Evolutionary conservation across 345 rosid species (phyloP), one percentile per base, ranked within the genome.

Genomic region (Hibiscus trionum): DNA sequence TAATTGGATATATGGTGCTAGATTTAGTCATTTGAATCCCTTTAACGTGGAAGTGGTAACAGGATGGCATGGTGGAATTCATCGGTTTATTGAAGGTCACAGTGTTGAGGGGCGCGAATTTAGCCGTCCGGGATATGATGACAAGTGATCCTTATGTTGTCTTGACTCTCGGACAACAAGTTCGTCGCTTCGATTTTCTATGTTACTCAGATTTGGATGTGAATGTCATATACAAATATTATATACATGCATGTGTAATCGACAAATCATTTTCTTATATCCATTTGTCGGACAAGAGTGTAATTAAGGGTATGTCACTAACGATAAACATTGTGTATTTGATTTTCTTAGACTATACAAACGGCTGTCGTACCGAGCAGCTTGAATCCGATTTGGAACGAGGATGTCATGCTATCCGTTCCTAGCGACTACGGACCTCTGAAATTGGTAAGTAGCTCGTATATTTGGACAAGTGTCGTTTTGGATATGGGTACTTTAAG

Each of bases 81-180:
- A 89, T 95, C 57, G 99, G 99, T 73, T 74, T 86, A 73, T 76
- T 96, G 87, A 96, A 89, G 85, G 82, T 91, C 62, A 91, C 76
- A 75, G 81, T 91, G 65, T 78, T 83, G 73, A 88, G 86, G 61
- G 99, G 99, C 63, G 81, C 76, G 69, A 88, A 87, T 80, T 78
- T 96, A 80, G 97, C 97, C 14, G 29, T 96, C 69, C 86, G 97
- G 85, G 99, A 96, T 82, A 89, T 89, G 96, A 83, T 87, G 86
- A 77, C 99, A 59, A 96, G 99, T 65, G 99, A 96, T 85, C 97
- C 98, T 0, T 93, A 93, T 75, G 96, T 96, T 64, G 80, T 89
- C 75, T 83, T 96, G 79, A 75, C 72, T 71, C 91, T 96, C 12
- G 98, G 97, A 60, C 84, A 86, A 73, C 93, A 95, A 96, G 99